Evolutionary conservation across 1,284 basidiomycete genomes (phyloP).

Genomic region (Puccinia sorghi): DNA sequence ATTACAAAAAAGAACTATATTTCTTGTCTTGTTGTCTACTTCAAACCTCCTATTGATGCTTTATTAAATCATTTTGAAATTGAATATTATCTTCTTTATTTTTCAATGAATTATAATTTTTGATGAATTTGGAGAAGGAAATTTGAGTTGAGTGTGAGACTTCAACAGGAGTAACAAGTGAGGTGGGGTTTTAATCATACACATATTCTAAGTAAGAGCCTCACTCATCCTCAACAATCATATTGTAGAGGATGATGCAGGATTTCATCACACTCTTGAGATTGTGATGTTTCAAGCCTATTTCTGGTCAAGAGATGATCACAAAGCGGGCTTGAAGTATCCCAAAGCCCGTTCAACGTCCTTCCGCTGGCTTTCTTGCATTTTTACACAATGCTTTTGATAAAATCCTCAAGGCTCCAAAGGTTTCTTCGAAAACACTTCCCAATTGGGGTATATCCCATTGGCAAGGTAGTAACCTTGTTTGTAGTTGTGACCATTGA

Average conservation of each 20-base stretch:
- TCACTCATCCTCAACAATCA: constrained; percentile 24
- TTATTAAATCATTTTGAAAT: not conserved
- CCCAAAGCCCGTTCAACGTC: constrained; percentile 36
- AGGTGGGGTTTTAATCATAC: not conserved
- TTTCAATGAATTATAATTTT: not conserved
- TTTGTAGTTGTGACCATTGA: constrained; percentile 2
- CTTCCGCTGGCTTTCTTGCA: constrained; percentile 10
- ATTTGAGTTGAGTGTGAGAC: not conserved
- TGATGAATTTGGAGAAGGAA: not conserved
- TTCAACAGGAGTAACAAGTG: not conserved
- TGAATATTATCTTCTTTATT: not conserved
- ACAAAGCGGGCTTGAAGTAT: constrained; percentile 11
- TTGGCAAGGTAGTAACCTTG: constrained; percentile 23
- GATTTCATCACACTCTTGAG: not conserved
- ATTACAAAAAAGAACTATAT: too few species aligned
- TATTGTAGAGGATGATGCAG: constrained; percentile 39
- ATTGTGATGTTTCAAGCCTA: not conserved
- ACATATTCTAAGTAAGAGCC: not conserved
- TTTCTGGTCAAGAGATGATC: not conserved
- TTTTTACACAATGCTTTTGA: not conserved
- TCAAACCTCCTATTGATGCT: constrained; percentile 3
- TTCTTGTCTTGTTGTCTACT: too few species aligned
- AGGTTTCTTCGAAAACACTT: not conserved
- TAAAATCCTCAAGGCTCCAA: not conserved
- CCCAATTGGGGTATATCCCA: constrained; percentile 8